Conservation (phyloP, 345 rosid species). For the Euclidium syriacum region DNA sequence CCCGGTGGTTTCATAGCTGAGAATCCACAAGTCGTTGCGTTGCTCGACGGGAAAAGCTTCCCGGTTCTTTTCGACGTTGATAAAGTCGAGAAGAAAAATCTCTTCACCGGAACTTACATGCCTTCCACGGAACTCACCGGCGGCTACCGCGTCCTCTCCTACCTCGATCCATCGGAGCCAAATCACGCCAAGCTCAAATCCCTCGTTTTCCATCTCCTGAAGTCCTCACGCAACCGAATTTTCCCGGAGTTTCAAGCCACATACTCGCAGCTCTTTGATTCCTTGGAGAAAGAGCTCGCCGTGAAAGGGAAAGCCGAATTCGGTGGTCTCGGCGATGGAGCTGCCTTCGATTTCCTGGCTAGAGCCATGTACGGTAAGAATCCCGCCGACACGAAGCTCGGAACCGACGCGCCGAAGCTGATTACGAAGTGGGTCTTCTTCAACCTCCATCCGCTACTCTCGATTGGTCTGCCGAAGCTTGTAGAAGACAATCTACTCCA, state of each 20-base stretch:
- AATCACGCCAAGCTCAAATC: slow-evolving; percentile 66
- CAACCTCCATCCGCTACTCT: slow-evolving; percentile 50
- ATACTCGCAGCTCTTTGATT: slow-evolving; percentile 45
- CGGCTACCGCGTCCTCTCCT: slow-evolving; percentile 71
- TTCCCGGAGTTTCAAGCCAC: slow-evolving; percentile 69
- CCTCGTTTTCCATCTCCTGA: slow-evolving; percentile 58
- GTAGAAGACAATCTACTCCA: slow-evolving; percentile 56
- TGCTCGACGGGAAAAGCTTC: slow-evolving; percentile 92
- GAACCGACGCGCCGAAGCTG: slow-evolving; percentile 56
- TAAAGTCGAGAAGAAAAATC: slow-evolving; percentile 77
- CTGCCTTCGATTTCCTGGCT: slow-evolving; percentile 69
- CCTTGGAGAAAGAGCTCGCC: slow-evolving; percentile 51
- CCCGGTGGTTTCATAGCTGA: slow-evolving; percentile 71
- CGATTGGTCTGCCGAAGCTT: slow-evolving; percentile 52
- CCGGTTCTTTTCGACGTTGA: slow-evolving; percentile 69
- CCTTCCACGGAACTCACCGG: slow-evolving; percentile 85
- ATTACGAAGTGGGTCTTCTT: slow-evolving; percentile 66
- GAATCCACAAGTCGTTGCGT: slow-evolving; percentile 56
- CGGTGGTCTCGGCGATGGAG: slow-evolving; percentile 41
- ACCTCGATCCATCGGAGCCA: slow-evolving; percentile 84
- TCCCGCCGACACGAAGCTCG: slow-evolving; percentile 56
- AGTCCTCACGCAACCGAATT: slow-evolving; percentile 45
- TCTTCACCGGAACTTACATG: slow-evolving; percentile 89
- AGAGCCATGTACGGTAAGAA: slow-evolving; percentile 46
- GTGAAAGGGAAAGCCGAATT: slow-evolving; percentile 57